These are phyloP conservation scores for Rosa hybrid DNA, from an alignment of 331 rosid genomes.

Conservation along the genomic window DNA sequence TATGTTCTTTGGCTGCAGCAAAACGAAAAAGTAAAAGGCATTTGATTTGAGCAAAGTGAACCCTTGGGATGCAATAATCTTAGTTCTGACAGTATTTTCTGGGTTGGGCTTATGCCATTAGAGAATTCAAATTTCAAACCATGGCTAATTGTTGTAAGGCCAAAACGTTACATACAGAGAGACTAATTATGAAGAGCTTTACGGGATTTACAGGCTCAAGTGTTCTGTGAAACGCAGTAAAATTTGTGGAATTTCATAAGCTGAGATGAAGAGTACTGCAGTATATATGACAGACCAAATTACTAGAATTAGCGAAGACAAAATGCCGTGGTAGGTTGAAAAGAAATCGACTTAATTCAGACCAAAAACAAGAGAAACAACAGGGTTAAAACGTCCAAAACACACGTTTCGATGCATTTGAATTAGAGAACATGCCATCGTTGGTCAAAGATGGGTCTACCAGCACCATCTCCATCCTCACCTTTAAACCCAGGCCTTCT, in stretches of 20 bases:
- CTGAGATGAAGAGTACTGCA: not conserved
- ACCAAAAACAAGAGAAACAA: not conserved
- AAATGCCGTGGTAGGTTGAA: not conserved
- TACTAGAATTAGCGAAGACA: not conserved
- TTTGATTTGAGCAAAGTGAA: not conserved
- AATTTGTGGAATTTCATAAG: not conserved
- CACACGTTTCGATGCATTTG: not conserved
- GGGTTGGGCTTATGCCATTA: not conserved
- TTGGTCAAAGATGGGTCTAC: constrained; percentile 4
- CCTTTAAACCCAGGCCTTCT: not conserved
- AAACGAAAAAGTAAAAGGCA: not conserved
- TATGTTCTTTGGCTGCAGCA: not conserved
- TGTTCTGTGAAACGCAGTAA: not conserved
- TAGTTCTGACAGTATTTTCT: not conserved
- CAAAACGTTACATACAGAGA: not conserved
- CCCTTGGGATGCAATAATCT: not conserved
- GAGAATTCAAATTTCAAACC: not conserved
- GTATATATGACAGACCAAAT: not conserved
- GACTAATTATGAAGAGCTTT: not conserved
- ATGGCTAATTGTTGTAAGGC: not conserved
- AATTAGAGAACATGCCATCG: not conserved
- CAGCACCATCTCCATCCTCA: not conserved
- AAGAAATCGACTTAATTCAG: not conserved
- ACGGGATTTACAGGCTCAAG: not conserved
- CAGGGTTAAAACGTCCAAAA: not conserved